A percentile compares a stretch with the other conserved stretches of the same genome.
Conservation (phyloP, 106 monocot genomes). For the Dioscorea dumetorum region DNA sequence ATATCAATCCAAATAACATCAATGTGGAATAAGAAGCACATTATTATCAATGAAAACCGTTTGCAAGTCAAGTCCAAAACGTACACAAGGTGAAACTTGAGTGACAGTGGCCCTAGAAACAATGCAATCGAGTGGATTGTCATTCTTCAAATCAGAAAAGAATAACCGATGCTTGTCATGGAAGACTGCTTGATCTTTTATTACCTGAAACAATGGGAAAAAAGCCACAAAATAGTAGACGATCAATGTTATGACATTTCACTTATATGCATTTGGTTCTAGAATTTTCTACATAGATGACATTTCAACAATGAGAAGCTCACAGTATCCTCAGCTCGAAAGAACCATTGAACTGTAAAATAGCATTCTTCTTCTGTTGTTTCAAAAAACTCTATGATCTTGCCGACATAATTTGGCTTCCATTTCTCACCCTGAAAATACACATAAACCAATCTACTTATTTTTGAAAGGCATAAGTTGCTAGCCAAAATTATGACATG, state of each 20-base stretch:
- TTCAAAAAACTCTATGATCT: conserved; percentile 79
- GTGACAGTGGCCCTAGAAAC: conserved; percentile 61
- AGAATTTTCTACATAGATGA: no score
- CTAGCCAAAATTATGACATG: no score
- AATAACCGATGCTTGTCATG: conserved; percentile 74
- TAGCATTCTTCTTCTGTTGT: conserved; percentile 50
- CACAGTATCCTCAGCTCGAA: conserved; percentile 74
- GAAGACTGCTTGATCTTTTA: conserved; percentile 48
- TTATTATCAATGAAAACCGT: neutral
- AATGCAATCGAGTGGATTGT: conserved; percentile 77
- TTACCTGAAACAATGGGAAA: conserved; percentile 37
- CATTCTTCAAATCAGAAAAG: conserved; percentile 70
- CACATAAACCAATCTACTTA: neutral
- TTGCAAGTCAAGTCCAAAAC: neutral
- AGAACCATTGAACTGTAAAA: conserved; percentile 79
- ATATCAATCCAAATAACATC: neutral
- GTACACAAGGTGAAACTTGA: conserved; percentile 50
- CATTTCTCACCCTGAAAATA: conserved; percentile 38
- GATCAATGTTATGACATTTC: no score
- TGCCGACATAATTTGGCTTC: conserved; percentile 71
- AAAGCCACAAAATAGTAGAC: no score
- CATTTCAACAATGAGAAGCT: conserved; percentile 5
- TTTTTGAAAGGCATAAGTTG: no score
- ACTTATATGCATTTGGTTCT: no score
- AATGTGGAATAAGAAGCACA: neutral